Evolutionary conservation across 2,329 filamentous ascomycete genomes (phyloP), one percentile per base, ranked within the genome.

Genomic region (Elsinoe arachidis): DNA sequence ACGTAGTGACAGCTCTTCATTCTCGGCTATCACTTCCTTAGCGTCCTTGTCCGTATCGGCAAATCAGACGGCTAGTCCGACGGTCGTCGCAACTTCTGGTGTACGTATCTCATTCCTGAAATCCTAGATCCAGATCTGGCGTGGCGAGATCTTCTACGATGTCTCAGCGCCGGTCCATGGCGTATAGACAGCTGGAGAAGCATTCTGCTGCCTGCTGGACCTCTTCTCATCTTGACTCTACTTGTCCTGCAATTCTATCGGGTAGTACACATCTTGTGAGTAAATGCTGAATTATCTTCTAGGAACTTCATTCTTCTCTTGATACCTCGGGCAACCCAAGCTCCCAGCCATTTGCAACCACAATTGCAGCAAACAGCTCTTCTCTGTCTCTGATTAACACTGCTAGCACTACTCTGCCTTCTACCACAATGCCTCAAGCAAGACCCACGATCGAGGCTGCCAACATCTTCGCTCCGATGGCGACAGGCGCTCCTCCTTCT

Each of bases 381-480:
- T 64, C 61, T 26, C 52, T 71, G 21, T 67, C 68, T 1, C 61
- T 71, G 6, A 63, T 69, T 23, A 60, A 68, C 21, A 65, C 65
- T 1, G 60, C 60, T 9, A 66, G 64, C 21, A 59, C 68, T 14
- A 67, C 61, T 15, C 59, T 63, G 12, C 64, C 65, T 4, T 59
- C 63, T 6, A 59, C 59, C n/a, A 60, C 64, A 38, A 60, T 60
- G 5, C 23, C 39, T 38, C n/a, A 41, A 11, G 17, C 39, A 19
- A 56, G 41, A 35, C 43, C 52, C 14, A 58, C 56, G 1, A 55
- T 61, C 53, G 47, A 55, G 11, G 61, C 59, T n/a, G 47, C 55
- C 12, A 64, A 70, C 37, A 68, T 78, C 41, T 78, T 77, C 60
- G 65, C 68, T 4, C 65, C 71, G 0, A 75, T 77, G 53, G 69